These are phyloP conservation scores for Mycena polygramma DNA, from an alignment of 768 basidiomycete species.

Conservation along the genomic window DNA sequence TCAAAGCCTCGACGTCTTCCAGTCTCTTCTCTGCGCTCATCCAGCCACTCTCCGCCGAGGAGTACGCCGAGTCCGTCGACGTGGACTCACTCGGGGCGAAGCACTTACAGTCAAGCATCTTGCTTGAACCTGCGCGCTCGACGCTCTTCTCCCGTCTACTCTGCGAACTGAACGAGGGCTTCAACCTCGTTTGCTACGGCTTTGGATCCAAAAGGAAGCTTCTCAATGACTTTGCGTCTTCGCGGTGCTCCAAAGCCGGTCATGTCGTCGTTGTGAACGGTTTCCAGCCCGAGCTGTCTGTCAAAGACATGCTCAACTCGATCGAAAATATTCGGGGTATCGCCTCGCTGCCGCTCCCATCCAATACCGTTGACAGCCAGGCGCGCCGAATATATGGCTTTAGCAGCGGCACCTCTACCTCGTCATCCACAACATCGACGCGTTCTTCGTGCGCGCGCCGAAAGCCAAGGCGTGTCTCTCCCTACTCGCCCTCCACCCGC, in stretches of 20 bases:
- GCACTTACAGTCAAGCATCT: constrained; percentile 50
- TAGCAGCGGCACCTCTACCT: constrained; percentile 71
- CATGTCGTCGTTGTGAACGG: constrained; percentile 86
- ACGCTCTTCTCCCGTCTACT: constrained; percentile 71
- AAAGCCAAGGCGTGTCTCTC: constrained; percentile 78
- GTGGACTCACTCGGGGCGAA: constrained; percentile 44
- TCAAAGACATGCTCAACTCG: constrained; percentile 77
- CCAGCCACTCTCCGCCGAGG: constrained; percentile 76
- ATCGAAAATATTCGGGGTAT: constrained; percentile 67
- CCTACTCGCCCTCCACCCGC: constrained; percentile 77
- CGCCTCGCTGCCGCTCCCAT: constrained; percentile 48
- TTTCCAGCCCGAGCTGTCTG: constrained; percentile 74
- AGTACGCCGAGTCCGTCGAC: constrained; percentile 60
- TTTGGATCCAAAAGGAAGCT: constrained; percentile 87
- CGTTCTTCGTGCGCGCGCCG: constrained; percentile 72
- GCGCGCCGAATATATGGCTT: constrained; percentile 75
- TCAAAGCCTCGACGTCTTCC: constrained; percentile 79
- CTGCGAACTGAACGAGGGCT: constrained; percentile 83
- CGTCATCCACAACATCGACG: constrained; percentile 92
- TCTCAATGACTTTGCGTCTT: constrained; percentile 80
- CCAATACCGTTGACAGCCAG: constrained; percentile 69
- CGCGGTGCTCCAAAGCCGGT: constrained; percentile 68
- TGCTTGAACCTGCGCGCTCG: constrained; percentile 48
- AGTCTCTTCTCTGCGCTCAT: constrained; percentile 85
- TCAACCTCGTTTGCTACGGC: constrained; percentile 91